Evolutionary conservation across 768 basidiomycete genomes (phyloP), one percentile per base, ranked within the genome.

Genomic region (Serendipita indica): DNA sequence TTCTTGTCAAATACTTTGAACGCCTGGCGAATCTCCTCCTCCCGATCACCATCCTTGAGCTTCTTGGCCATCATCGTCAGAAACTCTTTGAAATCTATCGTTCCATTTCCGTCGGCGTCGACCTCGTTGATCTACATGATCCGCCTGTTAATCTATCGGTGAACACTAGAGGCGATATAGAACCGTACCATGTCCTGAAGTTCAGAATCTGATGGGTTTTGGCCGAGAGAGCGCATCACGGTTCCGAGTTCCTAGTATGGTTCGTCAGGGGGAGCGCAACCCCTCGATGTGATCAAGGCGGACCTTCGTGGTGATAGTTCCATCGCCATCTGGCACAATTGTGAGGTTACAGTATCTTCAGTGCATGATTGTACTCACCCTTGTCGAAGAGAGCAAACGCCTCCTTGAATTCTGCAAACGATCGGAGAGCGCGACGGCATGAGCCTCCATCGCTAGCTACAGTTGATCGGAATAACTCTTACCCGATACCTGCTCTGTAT

Each of bases 1-100:
- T 97, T 89, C 79, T 89, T 92, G 72, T 97, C 93, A 66, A 96
- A 96, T 58, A 91, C 89, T 72, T 86, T 87, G 81, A 97, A 97
- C 27, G 94, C 94, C 75, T 93, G 88, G 69, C 81, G 82, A 71
- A 98, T 87, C 73, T 96, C 93, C 70, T 92, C 91, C 71, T 94
- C 90, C 64, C 80, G 80, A 68, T 93, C 91, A 22, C 85, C 86
- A 69, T 92, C 88, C 68, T 83, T 82, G 86, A 90, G 89, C 74
- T 88, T 88, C 65, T 85, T 76, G 62, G 83, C 83, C 83, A 84
- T 85, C 83, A 85, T 83, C 43, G 82, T 83, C 62, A 86, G 74
- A 73, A 89, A 90, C 71, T 89, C 87, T 39, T 79, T 81, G 63
- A 75, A 74, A 66, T 76, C 75, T 66, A 76, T 75, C 35, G 70